A percentile compares a stretch with the other conserved stretches of the same genome.
Evolutionary conservation across 768 basidiomycete species (phyloP).

Genomic region (Mycena kentingensis): DNA sequence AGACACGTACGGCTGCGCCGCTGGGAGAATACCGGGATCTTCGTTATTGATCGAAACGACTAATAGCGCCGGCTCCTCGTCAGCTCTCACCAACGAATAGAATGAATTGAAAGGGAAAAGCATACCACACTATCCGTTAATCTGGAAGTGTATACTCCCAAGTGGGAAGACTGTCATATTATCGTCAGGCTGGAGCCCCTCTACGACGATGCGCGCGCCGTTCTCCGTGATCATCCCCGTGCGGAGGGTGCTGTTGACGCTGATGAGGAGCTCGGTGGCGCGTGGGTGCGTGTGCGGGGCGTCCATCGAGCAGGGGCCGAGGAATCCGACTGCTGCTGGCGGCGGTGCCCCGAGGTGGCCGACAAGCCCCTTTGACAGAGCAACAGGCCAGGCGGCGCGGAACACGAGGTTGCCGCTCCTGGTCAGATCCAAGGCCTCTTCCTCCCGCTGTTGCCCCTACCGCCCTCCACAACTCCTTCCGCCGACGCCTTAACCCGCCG

Average conservation of each 20-base stretch:
- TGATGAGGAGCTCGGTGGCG: slow-evolving; percentile 23
- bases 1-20: no score
- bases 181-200: slow-evolving; percentile 16
- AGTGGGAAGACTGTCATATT: slow-evolving; percentile 21
- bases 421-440: no score
- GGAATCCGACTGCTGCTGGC: slow-evolving; percentile 18
- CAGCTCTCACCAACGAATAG: no score
- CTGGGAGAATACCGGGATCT: no score
- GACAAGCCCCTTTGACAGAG: no score
- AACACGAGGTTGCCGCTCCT: no score
- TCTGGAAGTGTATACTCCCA: slow-evolving; percentile 23
- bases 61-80: no score
- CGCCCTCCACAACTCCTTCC: neutral
- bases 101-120: neutral
- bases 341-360: no score
- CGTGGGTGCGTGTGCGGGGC: slow-evolving; percentile 24
- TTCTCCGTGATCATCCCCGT: slow-evolving; percentile 23
- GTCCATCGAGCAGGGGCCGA: slow-evolving; percentile 20
- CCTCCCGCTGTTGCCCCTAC: no score
- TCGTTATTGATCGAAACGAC: no score
- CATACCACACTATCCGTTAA: slow-evolving; percentile 21
- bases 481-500: neutral
- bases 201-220: slow-evolving; percentile 21
- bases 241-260: slow-evolving; percentile 23
- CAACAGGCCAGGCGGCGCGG: no score